Base-by-base conservation (phyloP, 78 protist genomes). In the Chrysochromulina parva region DNA sequence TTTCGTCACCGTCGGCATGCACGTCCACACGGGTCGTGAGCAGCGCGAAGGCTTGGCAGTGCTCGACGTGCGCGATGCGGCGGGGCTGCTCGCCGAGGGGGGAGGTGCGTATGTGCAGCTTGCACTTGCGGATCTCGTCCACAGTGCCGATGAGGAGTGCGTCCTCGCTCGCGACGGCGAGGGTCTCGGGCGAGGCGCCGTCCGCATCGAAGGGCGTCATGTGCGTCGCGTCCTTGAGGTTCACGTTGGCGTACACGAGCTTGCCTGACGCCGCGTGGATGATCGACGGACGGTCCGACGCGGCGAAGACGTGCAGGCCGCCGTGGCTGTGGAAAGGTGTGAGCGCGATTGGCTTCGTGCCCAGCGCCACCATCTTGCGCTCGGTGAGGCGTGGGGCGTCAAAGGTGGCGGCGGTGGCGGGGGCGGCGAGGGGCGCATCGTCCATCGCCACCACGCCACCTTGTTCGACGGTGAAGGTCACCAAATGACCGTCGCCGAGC, bases 401-500 rank as follows among this genome's bases (percentile, higher is more conserved):
- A 19, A 9, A 20, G 9, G 9, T 3, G 71, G 65, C 66, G 86
- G n/a, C 84, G 66, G 65, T 38, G 50, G 62, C 17, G 84, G 19
- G 55, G 57, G 82, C 57, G n/a, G 82, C 47, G 82, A 11, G 11
- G 82, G 55, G 24, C 52, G 85, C 59, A 38, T 13, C 52, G 54
- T 6, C 65, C 26, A 38, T 38, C 38, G 38, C 38, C 38, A 38
- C 38, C 38, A 38, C 38, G 38, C 38, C 38, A 66, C 69, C 5
- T 5, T 16, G 4, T 24, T 26, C 24, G 20, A 81, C 95, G 54
- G 22, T 48, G 85, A 92, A 97, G 47, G 90, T 88, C 65, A 92
- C 50, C 24, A 97, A 90, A n/a, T 92, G 88, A 58, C 99, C 99
- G 91, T 97, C 99, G 62, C 98, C 99, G 11, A 97, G 85, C 14